A percentile compares a stretch with the other conserved stretches of the same genome.
Evolutionary conservation across 1,139 yeast species (phyloP).

Genomic region (Debaryomyces sp.): DNA sequence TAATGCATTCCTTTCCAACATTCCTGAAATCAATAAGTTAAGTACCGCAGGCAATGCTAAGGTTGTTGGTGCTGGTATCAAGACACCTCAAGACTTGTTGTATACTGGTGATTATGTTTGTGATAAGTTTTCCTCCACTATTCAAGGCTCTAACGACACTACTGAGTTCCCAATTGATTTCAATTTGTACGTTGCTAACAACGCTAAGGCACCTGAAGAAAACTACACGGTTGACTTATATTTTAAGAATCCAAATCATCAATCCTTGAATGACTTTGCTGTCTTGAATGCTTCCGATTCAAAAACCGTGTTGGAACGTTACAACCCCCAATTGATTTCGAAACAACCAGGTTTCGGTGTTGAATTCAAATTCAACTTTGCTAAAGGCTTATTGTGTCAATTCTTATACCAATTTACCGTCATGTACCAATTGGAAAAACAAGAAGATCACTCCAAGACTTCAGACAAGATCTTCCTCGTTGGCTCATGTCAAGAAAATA

Average conservation of each 20-base stretch:
- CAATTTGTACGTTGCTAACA: constrained; percentile 20
- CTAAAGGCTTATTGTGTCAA: constrained; percentile 22
- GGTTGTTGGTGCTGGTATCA: constrained; percentile 10
- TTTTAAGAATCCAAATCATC: constrained; percentile 19
- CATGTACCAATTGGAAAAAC: constrained; percentile 20
- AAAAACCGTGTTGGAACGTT: constrained; percentile 14
- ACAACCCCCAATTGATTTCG: constrained; percentile 21
- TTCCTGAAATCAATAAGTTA: constrained; percentile 14
- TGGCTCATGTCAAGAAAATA: constrained; percentile 22
- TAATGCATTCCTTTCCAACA: constrained; percentile 14
- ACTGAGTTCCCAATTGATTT: constrained; percentile 20
- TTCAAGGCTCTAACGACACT: constrained; percentile 18
- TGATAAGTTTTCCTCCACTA: constrained; percentile 21
- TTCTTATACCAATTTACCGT: constrained; percentile 23
- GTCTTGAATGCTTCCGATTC: constrained; percentile 20
- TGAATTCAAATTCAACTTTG: constrained; percentile 21
- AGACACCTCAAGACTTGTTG: constrained; percentile 16
- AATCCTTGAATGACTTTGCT: constrained; percentile 16
- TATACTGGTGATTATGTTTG: constrained; percentile 21
- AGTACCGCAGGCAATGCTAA: constrained; percentile 1
- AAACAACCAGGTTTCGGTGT: constrained; percentile 21
- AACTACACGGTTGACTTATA: constrained; percentile 23
- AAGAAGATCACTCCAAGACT: constrained; percentile 11
- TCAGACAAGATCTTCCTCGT: constrained; percentile 24
- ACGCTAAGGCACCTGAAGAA: constrained; percentile 14